Evolutionary conservation across 352 stramenopile genomes (phyloP), one percentile per base, ranked within the genome.

Genomic region (Phytophthora foliorum): DNA sequence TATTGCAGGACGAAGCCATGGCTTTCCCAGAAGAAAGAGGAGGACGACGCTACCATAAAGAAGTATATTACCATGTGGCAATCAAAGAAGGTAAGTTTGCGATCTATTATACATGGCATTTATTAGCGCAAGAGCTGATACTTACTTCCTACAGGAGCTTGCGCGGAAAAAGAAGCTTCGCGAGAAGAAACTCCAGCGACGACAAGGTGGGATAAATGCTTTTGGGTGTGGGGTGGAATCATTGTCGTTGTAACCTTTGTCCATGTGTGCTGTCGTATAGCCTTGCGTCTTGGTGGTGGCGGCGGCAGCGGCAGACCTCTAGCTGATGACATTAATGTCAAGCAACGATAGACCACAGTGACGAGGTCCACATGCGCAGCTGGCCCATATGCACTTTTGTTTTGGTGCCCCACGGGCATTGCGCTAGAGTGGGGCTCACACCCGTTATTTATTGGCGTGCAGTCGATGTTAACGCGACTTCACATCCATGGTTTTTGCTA

Each of bases 121-220:
- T 8, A 45, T 45, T 24, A 6, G 39, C 13, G 9, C 7, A n/a
- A n/a, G n/a, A 45, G 39, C 39, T 45, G 21, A 49, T 19, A 29
- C 7, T 29, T 25, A 45, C 8, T n/a, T 49, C 21, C 7, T 48
- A 5, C 52, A 93, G 86, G 86, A 93, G 48, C 49, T 88, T 48
- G 78, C 88, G 48, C 76, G 82, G 3, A 92, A 92, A 72, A 86
- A 81, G 50, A 91, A 89, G 54, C 77, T 89, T 60, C 87, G 86
- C 17, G 78, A 88, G 46, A 92, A 91, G 74, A 93, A 92, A 56
- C 67, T 79, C 22, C 71, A 90, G 64, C 82, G 83, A 45, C 74
- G 82, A 66, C 80, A 91, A 77, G 86, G 82, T 88, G 32, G 39
- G 42, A 19, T 42, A 11, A 38, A 34, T 38, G 8, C 8, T 42